phyloP scores from a whole-genome alignment of 352 stramenopile species.

The Globisporangium nodosum region DNA sequence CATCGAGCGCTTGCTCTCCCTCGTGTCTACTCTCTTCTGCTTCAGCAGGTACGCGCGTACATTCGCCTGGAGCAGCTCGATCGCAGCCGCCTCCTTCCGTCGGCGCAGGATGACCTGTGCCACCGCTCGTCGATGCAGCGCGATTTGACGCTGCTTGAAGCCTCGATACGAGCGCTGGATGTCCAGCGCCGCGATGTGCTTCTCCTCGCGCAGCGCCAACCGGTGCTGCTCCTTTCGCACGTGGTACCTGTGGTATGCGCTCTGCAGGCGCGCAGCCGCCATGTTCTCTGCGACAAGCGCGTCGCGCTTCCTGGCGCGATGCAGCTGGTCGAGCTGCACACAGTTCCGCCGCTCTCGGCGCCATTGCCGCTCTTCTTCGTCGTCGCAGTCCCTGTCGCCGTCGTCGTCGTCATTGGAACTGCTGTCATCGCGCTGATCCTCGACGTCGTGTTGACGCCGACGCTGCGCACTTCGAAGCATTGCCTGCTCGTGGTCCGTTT shows the following conservation, averaged over 20 bases:
- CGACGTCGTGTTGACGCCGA: not conserved
- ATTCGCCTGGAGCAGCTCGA: slow-evolving; percentile 62
- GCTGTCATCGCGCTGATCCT: not conserved
- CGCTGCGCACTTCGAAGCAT: not conserved
- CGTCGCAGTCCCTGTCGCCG: slow-evolving; percentile 5
- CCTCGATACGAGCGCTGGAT: slow-evolving; percentile 67
- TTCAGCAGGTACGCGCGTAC: slow-evolving; percentile 59
- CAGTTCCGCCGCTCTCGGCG: slow-evolving; percentile 25
- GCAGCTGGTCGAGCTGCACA: slow-evolving; percentile 8
- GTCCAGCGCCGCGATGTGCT: slow-evolving; percentile 43
- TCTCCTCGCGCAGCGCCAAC: slow-evolving; percentile 34
- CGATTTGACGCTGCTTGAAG: slow-evolving; percentile 40
- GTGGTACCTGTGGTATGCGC: slow-evolving; percentile 54
- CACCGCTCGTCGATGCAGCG: slow-evolving; percentile 50
- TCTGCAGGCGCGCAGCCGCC: slow-evolving; percentile 43
- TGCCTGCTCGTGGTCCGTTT: not conserved
- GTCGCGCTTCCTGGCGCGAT: slow-evolving; percentile 16
- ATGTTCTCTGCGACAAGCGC: slow-evolving; percentile 44
- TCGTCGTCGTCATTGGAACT: not conserved
- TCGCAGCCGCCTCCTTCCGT: slow-evolving; percentile 40
- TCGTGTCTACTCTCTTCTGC: slow-evolving; percentile 11
- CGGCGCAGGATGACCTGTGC: slow-evolving; percentile 38
- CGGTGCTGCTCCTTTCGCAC: slow-evolving; percentile 48
- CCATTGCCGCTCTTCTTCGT: slow-evolving; percentile 30
- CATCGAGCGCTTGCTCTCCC: not conserved